Evolutionary conservation across 139 green algal genomes (phyloP).

Genomic region (Volvox reticuliferus): DNA sequence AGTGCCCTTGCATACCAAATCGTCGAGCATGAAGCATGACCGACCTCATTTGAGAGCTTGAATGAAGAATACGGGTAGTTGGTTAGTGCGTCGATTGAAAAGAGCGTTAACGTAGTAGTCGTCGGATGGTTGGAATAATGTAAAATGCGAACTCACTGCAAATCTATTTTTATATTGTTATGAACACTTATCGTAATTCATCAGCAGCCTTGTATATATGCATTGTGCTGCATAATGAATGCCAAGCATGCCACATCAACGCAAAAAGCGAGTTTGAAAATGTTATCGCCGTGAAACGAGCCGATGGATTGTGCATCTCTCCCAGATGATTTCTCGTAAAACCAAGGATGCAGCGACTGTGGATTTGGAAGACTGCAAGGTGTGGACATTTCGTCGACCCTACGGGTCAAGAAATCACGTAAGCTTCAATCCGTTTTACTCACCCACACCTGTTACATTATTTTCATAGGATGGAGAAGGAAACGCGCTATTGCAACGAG

Average conservation of each 20-base stretch:
- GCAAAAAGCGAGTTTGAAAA: neutral
- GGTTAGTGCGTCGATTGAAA: too few relatives aligned
- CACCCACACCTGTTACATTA: neutral
- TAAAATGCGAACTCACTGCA: too few relatives aligned
- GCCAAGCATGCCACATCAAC: neutral
- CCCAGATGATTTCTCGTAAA: neutral
- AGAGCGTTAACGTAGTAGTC: too few relatives aligned
- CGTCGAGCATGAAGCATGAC: neutral
- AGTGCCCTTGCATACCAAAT: neutral
- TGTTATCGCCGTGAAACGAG: neutral
- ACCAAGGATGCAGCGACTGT: neutral
- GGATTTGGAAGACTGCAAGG: neutral
- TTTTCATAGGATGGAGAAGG: neutral
- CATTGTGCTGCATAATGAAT: too few relatives aligned
- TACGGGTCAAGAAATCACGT: neutral
- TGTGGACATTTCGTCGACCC: neutral
- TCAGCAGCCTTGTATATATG: too few relatives aligned
- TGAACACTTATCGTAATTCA: too few relatives aligned
- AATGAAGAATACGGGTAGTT: too few relatives aligned
- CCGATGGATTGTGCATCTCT: neutral
- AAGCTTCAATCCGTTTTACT: neutral
- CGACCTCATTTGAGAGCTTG: neutral
- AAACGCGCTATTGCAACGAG: neutral
- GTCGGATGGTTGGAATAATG: too few relatives aligned
- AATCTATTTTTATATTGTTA: too few relatives aligned